A percentile compares a stretch with the other conserved stretches of the same genome.
These are phyloP conservation scores for Scenedesmus sp. DNA, from an alignment of 163 green algal genomes.

Conservation along the genomic window DNA sequence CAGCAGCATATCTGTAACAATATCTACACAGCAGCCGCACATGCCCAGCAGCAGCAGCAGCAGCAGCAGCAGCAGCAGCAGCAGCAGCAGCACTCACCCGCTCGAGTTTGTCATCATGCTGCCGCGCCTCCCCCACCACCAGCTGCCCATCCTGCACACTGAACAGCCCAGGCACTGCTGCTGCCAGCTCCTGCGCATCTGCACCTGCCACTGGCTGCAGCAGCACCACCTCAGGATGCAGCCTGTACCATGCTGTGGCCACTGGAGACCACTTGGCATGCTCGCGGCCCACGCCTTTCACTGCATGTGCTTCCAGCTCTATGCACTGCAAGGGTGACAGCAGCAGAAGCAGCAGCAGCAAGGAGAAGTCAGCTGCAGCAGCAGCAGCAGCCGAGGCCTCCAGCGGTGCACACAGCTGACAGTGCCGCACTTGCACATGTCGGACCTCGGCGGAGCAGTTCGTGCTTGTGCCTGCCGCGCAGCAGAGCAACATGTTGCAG, in stretches of 20 bases:
- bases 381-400: not conserved
- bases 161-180: slow-evolving; percentile 64
- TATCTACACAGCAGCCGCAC: no score
- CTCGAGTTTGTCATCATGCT: slow-evolving; percentile 77
- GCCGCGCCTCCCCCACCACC: slow-evolving; percentile 54
- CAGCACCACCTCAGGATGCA: slow-evolving; percentile 91
- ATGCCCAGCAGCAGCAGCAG: no score
- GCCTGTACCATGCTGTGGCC: slow-evolving; percentile 94
- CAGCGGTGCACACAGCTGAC: no score
- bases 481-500: not conserved
- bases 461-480: no score
- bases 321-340: slow-evolving; percentile 77
- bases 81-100: slow-evolving; percentile 60
- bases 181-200: slow-evolving; percentile 69
- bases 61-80: not conserved
- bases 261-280: slow-evolving; percentile 99
- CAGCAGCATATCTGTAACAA: no score
- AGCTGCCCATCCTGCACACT: slow-evolving; percentile 39
- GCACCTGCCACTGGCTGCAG: slow-evolving; percentile 68
- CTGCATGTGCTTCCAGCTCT: slow-evolving; percentile 92
- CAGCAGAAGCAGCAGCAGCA: slow-evolving; percentile 6
- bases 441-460: no score
- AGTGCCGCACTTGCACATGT: no score
- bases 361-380: not conserved
- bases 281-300: slow-evolving; percentile 91